Percentiles rank a stretch among this genome's conserved stretches.
phyloP scores from a whole-genome alignment of 1,139 yeast genomes.

The Diutina ranongensis region DNA sequence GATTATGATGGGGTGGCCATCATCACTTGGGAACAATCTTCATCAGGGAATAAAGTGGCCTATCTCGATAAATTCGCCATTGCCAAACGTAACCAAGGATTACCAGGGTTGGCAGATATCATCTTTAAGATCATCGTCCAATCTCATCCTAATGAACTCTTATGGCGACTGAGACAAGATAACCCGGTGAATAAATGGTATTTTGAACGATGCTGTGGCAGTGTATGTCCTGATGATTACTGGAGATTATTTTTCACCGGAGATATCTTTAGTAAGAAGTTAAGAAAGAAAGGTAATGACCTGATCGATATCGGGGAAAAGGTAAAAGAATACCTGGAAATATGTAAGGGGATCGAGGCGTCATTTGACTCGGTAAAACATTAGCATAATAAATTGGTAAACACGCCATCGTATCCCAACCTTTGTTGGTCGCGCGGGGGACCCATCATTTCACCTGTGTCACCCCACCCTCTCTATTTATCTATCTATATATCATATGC shows the following conservation, averaged over 20 bases:
- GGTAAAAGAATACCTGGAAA: conserved; percentile 17
- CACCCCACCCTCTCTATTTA: too few species aligned
- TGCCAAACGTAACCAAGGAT: conserved; percentile 69
- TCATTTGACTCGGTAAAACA: neutral
- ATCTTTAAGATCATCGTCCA: conserved; percentile 72
- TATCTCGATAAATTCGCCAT: conserved; percentile 93
- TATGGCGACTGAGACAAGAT: conserved; percentile 79
- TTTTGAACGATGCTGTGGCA: conserved; percentile 80
- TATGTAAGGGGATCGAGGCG: conserved; percentile 8
- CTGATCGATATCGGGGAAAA: conserved; percentile 20
- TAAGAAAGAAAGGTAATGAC: conserved; percentile 13
- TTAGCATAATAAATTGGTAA: too few species aligned
- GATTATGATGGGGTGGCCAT: conserved; percentile 95
- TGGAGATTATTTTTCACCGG: conserved; percentile 72
- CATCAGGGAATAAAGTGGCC: conserved; percentile 27
- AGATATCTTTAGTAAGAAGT: conserved; percentile 26
- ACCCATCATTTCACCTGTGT: too few species aligned
- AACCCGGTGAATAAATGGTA: conserved; percentile 98
- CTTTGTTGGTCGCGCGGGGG: too few species aligned
- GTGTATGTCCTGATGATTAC: conserved; percentile 37
- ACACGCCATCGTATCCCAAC: too few species aligned
- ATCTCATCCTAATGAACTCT: conserved; percentile 58
- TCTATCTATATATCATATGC: too few species aligned
- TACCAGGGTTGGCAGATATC: conserved; percentile 88
- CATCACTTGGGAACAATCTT: conserved; percentile 57